Evolutionary conservation across 192 early-diverging fungal species (phyloP).

Genomic region (Coemansia sp.): DNA sequence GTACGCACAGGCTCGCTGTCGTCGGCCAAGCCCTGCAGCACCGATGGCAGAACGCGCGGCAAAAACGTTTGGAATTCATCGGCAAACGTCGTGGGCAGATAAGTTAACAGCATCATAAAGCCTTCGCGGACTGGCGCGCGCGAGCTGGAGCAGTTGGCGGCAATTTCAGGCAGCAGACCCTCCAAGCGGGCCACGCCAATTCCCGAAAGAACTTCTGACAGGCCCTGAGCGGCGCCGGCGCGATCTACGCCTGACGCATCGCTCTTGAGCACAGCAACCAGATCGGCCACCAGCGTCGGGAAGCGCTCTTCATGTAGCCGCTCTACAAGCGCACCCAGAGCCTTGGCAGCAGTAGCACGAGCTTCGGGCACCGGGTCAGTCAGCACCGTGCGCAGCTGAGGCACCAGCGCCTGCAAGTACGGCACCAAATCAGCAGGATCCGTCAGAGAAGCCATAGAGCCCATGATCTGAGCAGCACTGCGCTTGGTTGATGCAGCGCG

Average conservation of each 20-base stretch:
- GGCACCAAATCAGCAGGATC: constrained; percentile 90
- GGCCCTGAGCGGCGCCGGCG: constrained; percentile 94
- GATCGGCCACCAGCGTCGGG: constrained; percentile 85
- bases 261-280: constrained; percentile 80
- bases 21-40: constrained; percentile 90
- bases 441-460: constrained; percentile 95
- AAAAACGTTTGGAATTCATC: constrained; percentile 89
- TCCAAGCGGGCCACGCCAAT: constrained; percentile 83
- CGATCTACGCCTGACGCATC: constrained; percentile 92
- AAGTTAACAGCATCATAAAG: constrained; percentile 93
- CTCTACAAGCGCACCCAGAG: constrained; percentile 87
- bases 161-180: constrained; percentile 83
- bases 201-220: constrained; percentile 89
- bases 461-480: constrained; percentile 95
- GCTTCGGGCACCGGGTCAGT: constrained; percentile 96
- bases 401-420: constrained; percentile 79
- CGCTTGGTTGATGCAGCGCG: constrained; percentile 90
- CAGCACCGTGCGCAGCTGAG: constrained; percentile 84
- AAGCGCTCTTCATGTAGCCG: constrained; percentile 92
- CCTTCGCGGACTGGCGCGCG: constrained; percentile 88
- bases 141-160: constrained; percentile 71
- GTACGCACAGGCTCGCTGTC: constrained; percentile 92
- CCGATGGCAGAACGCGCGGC: constrained; percentile 79
- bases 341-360: constrained; percentile 88
- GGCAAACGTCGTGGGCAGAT: constrained; percentile 93